Evolutionary conservation across 768 basidiomycete genomes (phyloP), one percentile per base, ranked within the genome.

Genomic region (Auriscalpium microsporum): DNA sequence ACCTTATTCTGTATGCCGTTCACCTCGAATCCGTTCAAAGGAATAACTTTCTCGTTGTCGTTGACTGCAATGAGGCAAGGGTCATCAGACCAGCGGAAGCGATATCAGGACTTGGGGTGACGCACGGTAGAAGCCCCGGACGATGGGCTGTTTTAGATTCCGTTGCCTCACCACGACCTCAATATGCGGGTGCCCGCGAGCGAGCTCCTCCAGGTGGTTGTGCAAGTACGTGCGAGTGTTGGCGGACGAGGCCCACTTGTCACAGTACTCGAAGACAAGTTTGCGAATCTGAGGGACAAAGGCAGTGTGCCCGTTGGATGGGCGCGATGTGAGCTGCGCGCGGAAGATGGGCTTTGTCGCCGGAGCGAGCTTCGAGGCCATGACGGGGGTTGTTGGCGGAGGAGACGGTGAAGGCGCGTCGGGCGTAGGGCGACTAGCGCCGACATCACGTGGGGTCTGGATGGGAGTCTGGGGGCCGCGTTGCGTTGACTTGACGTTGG

Each of bases 201-300:
- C 92, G 58, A 93, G 71, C 14, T 71, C 60, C 63, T 83, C 78
- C 54, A 90, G 73, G 58, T 83, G 75, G 54, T 78, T 81, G 64
- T 74, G 68, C 64, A 95, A 71, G 68, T 80, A 94, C 28, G 75
- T 78, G 63, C 91, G 84, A 8, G 87, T 76, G 64, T 83, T 82
- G 46, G 77, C 70, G 1, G 89, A 91, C 4, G 89, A 84, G 1
- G 86, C 81, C 80, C 86, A 88, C 53, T 79, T 80, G 64, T 94
- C 84, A 71, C 91, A 92, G 69, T 80, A 94, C 70, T 93, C 89
- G 67, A 95, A 81, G 60, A 95, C 90, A 57, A 95, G 75, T 66
- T 92, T 94, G 54, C 89, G 76, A n/a, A 88, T 75, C 58, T 83
- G 83, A 2, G 91, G 88, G 3, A 90, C 69, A 69, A 87, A 94